Evolutionary conservation across 345 rosid species (phyloP).

Genomic region (Psidium friedrichsthalianum): DNA sequence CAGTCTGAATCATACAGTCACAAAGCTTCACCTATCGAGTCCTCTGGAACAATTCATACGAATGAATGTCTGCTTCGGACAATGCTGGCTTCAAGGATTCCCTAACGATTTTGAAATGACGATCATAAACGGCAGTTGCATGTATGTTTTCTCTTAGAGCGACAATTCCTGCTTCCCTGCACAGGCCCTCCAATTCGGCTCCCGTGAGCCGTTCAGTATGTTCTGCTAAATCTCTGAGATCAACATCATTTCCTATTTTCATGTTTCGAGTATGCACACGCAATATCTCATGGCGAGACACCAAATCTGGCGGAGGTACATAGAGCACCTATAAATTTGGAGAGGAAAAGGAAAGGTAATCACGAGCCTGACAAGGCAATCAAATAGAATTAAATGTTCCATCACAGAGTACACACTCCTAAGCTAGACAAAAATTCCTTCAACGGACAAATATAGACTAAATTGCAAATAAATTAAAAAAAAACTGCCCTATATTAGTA

Average conservation of each 20-base stretch:
- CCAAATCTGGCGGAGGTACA: slow-evolving; percentile 77
- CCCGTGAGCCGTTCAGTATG: slow-evolving; percentile 83
- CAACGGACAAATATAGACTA: background rate
- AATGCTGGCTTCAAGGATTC: slow-evolving; percentile 66
- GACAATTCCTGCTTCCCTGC: slow-evolving; percentile 77
- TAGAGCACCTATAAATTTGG: slow-evolving; percentile 45
- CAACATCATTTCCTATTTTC: slow-evolving; percentile 56
- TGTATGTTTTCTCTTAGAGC: slow-evolving; percentile 76
- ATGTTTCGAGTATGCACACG: slow-evolving; percentile 68
- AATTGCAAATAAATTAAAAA: background rate
- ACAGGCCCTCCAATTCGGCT: slow-evolving; percentile 76
- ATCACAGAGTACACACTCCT: background rate
- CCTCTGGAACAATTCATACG: slow-evolving; percentile 55
- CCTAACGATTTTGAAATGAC: slow-evolving; percentile 59
- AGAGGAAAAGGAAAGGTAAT: background rate
- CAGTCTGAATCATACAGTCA: background rate
- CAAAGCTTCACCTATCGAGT: background rate
- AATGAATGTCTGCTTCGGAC: slow-evolving; percentile 43
- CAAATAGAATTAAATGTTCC: background rate
- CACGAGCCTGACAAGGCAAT: background rate
- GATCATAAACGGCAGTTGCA: slow-evolving; percentile 41
- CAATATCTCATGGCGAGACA: slow-evolving; percentile 68
- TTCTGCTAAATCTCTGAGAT: slow-evolving; percentile 58
- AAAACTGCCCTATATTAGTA: background rate
- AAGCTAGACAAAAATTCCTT: background rate